These are phyloP conservation scores for Suhomyces ambrosiae DNA, from an alignment of 1,139 yeast genomes.

Conservation along the genomic window DNA sequence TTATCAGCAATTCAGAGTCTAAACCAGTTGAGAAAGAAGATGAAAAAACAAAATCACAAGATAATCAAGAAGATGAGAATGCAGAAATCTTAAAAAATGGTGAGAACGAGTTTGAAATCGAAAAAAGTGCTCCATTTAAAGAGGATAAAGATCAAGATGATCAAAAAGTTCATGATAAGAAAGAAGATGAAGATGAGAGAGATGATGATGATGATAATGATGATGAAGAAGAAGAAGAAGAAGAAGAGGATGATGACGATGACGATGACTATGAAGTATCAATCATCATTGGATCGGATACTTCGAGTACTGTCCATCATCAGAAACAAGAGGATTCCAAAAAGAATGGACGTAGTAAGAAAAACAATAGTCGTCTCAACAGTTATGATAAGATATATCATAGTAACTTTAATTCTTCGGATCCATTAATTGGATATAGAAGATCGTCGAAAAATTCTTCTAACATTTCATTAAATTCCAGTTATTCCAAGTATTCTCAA, in stretches of 20 bases:
- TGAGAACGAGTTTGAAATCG: slow-evolving; percentile 8
- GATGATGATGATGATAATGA: slow-evolving; percentile 16
- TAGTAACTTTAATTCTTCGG: slow-evolving; percentile 13
- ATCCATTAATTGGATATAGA: slow-evolving; percentile 12
- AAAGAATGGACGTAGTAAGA: slow-evolving; percentile 5
- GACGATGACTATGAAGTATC: slow-evolving; percentile 49
- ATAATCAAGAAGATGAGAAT: neutral
- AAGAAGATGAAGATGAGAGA: slow-evolving; percentile 11
- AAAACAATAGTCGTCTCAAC: slow-evolving; percentile 7
- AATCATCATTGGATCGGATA: slow-evolving; percentile 45
- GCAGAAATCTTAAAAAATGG: neutral
- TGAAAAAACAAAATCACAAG: neutral
- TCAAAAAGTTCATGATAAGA: slow-evolving; percentile 10
- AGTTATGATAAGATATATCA: slow-evolving; percentile 13
- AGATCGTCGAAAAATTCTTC: slow-evolving; percentile 28
- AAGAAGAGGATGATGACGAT: slow-evolving; percentile 33
- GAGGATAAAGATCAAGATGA: slow-evolving; percentile 14
- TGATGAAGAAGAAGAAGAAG: slow-evolving; percentile 23
- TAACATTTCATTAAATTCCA: slow-evolving; percentile 26
- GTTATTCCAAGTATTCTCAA: slow-evolving; percentile 18
- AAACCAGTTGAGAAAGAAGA: slow-evolving; percentile 11
- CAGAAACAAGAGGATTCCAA: slow-evolving; percentile 14
- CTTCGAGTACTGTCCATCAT: slow-evolving; percentile 28
- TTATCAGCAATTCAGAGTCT: slow-evolving; percentile 31
- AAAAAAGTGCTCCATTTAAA: no score